These are phyloP conservation scores for Urtica urens DNA, from an alignment of 306 rosid genomes.

Conservation along the genomic window DNA sequence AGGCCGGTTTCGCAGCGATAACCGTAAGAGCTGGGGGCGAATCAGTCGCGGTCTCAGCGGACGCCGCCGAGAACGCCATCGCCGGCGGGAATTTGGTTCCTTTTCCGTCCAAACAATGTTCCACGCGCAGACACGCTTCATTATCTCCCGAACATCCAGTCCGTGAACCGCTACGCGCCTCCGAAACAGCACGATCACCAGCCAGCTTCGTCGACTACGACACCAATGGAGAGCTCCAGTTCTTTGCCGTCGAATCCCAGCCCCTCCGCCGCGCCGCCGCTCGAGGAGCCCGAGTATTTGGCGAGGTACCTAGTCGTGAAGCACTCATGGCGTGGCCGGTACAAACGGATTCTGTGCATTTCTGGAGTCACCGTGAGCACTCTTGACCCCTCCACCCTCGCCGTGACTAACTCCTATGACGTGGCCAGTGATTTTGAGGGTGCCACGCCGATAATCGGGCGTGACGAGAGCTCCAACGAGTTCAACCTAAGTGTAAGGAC, in stretches of 20 bases:
- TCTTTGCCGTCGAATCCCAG: slow-evolving; percentile 10
- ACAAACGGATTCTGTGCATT: slow-evolving; percentile 80
- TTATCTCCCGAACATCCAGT: slow-evolving; percentile 50
- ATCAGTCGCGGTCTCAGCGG: slow-evolving; percentile 82
- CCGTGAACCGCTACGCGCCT: slow-evolving; percentile 53
- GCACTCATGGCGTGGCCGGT: slow-evolving; percentile 99
- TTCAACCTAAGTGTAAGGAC: slow-evolving; percentile 70
- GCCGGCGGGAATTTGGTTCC: slow-evolving; percentile 74
- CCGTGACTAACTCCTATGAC: slow-evolving; percentile 72
- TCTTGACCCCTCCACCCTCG: slow-evolving; percentile 76
- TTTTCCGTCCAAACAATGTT: slow-evolving; percentile 58
- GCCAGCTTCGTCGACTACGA: slow-evolving; percentile 2
- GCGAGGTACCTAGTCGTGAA: slow-evolving; percentile 74
- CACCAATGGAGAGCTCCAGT: slow-evolving; percentile 30
- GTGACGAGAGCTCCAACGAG: slow-evolving; percentile 77
- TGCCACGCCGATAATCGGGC: slow-evolving; percentile 56
- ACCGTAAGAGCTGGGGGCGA: slow-evolving; percentile 95
- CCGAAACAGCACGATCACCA: slow-evolving; percentile 13
- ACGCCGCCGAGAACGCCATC: slow-evolving; percentile 27
- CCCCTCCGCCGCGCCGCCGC: slow-evolving; percentile 23
- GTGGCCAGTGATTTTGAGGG: slow-evolving; percentile 59
- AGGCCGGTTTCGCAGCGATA: slow-evolving; percentile 13
- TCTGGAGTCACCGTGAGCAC: slow-evolving; percentile 52
- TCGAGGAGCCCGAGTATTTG: slow-evolving; percentile 84
- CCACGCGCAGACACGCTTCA: slow-evolving; percentile 79